phyloP scores from a whole-genome alignment of 192 early-diverging fungal species.

The Backusella parvicylindrica region DNA sequence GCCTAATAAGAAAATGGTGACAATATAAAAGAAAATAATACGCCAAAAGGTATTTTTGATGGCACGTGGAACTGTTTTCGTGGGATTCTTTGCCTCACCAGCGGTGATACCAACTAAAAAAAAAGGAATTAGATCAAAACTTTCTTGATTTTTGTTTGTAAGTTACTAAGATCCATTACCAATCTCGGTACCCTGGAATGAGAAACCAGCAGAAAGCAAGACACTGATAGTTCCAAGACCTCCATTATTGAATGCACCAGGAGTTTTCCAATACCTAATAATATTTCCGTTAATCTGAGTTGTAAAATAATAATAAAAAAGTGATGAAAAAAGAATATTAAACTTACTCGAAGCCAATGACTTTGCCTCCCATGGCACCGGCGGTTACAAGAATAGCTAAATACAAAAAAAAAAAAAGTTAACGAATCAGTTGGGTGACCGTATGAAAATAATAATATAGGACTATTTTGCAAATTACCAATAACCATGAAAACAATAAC shows the following conservation, averaged over 20 bases:
- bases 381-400: slow-evolving; percentile 54
- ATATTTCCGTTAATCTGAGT: background rate
- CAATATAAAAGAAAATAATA: slow-evolving; percentile 78
- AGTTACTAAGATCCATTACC: slow-evolving; percentile 5
- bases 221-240: slow-evolving; percentile 59
- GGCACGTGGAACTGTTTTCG: slow-evolving; percentile 64
- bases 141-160: background rate
- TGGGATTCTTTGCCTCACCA: slow-evolving; percentile 86
- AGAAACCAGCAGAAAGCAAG: slow-evolving; percentile 74
- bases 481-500: slow-evolving; percentile 79
- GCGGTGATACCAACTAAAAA: slow-evolving; percentile 76
- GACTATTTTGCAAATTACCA: slow-evolving; percentile 1
- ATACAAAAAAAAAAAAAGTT: background rate
- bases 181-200: slow-evolving; percentile 85
- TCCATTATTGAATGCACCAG: slow-evolving; percentile 57
- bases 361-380: slow-evolving; percentile 50
- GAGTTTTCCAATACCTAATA: slow-evolving; percentile 59
- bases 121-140: background rate
- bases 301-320: background rate
- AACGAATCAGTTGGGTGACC: background rate
- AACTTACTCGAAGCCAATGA: slow-evolving; percentile 41
- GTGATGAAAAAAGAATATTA: background rate
- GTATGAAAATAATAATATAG: background rate
- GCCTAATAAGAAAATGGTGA: slow-evolving; percentile 77
- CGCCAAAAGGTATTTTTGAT: slow-evolving; percentile 81